Evolutionary conservation across 306 rosid genomes (phyloP), one percentile per base, ranked within the genome.

Genomic region (Dicorynia guianensis): DNA sequence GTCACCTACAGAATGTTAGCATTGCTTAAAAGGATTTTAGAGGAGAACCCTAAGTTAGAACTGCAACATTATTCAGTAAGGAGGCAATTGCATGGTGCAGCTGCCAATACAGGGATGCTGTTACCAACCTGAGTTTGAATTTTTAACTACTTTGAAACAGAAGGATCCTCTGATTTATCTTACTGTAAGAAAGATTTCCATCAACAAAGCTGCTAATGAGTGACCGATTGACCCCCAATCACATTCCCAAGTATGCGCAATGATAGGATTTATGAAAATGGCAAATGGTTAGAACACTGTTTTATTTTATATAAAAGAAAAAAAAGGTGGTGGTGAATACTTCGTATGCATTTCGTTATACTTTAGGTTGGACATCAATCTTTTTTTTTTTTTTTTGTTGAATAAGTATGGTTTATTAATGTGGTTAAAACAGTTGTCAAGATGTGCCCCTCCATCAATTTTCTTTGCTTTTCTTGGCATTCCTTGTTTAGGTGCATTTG

Each of bases 381-480:
- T 54, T 19, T 20, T 11, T 44, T 36, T 38, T 53, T 11, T 17
- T 8, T 3, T 52, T 54, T 53, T 44, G 6, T 70, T 70, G 39
- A 1, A 36, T 11, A 19, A 18, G 25, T 17, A 17, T 39, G 18
- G 30, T 39, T 17, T 49, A 15, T 61, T 35, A 13, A 20, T 40
- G n/a, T 43, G 52, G 13, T 64, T 33, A 36, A 42, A 18, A 55
- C 20, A 20, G 61, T 20, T 55, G 61, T 64, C 36, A 18, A 36
- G 68, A 19, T 39, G 42, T 71, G 42, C 14, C 12, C n/a, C 43
- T 54, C 15, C 40, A 54, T 53, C 38, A 38, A 61, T 48, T 38
- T 42, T 59, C 5, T 43, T 35, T 62, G 19, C 25, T 60, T 75
- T 36, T 80, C 38, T 42, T 67, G 8, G 25, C 14, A 53, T 46